phyloP scores from a whole-genome alignment of 768 basidiomycete species.

The Dentipellis sp. region DNA sequence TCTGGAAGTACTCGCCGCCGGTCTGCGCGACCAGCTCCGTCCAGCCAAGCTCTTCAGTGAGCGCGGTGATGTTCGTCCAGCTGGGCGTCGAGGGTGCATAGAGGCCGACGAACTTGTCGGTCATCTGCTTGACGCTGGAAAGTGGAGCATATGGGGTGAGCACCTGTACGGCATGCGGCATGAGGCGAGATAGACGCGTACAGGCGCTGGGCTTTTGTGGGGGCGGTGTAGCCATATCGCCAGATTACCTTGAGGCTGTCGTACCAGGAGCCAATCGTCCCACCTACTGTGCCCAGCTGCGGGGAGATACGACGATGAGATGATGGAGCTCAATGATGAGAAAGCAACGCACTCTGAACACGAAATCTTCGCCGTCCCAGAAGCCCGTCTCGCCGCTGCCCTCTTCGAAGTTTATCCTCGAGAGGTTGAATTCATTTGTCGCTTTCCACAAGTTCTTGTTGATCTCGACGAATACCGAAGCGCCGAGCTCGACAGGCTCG shows the following conservation, averaged over 20 bases:
- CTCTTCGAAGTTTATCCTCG: conserved; percentile 33
- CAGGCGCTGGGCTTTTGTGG: conserved; percentile 2
- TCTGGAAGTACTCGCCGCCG: conserved; percentile 43
- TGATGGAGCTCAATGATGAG: neutral
- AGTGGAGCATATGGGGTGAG: neutral
- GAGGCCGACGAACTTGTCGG: conserved; percentile 40
- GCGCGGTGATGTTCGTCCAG: conserved; percentile 46
- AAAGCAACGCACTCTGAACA: conserved; percentile 44
- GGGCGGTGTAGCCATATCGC: conserved; percentile 9
- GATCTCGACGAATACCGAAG: conserved; percentile 72
- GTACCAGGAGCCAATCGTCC: conserved; percentile 1
- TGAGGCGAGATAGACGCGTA: neutral
- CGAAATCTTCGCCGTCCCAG: conserved; percentile 75
- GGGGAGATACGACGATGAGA: neutral
- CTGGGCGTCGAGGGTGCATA: conserved; percentile 45
- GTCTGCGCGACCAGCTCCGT: conserved; percentile 33
- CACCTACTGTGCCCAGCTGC: neutral
- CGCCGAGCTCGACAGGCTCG: conserved; percentile 73
- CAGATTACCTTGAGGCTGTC: conserved; percentile 5
- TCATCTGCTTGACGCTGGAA: conserved; percentile 41
- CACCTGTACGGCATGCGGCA: neutral
- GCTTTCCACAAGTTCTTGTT: conserved; percentile 74
- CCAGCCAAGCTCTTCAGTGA: conserved; percentile 15
- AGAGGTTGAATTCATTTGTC: conserved; percentile 70
- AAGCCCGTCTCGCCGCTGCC: conserved; percentile 52